A percentile compares a stretch with the other conserved stretches of the same genome.
These are phyloP conservation scores for Williopsis jadinii DNA, from an alignment of 1,139 yeast species.

Conservation along the genomic window DNA sequence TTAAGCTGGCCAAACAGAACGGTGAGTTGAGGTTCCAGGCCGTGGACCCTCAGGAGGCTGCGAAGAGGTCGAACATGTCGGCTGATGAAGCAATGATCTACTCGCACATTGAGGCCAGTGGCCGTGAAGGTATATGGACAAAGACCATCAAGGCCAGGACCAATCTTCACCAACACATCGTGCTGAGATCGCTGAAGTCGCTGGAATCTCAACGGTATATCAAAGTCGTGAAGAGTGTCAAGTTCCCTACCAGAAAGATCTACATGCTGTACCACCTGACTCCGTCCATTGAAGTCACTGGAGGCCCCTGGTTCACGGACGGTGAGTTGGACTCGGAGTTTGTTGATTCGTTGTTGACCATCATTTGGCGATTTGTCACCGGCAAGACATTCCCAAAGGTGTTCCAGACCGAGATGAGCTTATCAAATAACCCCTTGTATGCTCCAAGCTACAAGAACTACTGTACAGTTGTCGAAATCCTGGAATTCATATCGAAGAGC, in stretches of 20 bases:
- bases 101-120: conserved; percentile 85
- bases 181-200: conserved; percentile 74
- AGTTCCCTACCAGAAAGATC: conserved; percentile 92
- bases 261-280: conserved; percentile 91
- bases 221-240: conserved; percentile 86
- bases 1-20: conserved; percentile 62
- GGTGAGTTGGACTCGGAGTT: conserved; percentile 92
- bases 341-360: conserved; percentile 74
- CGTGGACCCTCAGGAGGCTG: conserved; percentile 58
- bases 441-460: conserved; percentile 53
- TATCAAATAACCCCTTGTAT: conserved; percentile 29
- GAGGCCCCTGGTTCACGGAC: conserved; percentile 99
- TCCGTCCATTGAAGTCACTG: conserved; percentile 93
- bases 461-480: conserved; percentile 65
- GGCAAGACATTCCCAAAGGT: conserved; percentile 71
- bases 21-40: conserved; percentile 70
- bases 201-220: conserved; percentile 80
- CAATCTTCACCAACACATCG: conserved; percentile 89
- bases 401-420: conserved; percentile 31
- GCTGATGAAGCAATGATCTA: conserved; percentile 91
- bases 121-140: conserved; percentile 96
- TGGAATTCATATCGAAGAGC: conserved; percentile 65
- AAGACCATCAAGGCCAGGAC: conserved; percentile 88
- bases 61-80: conserved; percentile 64
- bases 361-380: conserved; percentile 83